Conservation (phyloP, 75 land plant genomes). For the Cupressus sempervirens region DNA sequence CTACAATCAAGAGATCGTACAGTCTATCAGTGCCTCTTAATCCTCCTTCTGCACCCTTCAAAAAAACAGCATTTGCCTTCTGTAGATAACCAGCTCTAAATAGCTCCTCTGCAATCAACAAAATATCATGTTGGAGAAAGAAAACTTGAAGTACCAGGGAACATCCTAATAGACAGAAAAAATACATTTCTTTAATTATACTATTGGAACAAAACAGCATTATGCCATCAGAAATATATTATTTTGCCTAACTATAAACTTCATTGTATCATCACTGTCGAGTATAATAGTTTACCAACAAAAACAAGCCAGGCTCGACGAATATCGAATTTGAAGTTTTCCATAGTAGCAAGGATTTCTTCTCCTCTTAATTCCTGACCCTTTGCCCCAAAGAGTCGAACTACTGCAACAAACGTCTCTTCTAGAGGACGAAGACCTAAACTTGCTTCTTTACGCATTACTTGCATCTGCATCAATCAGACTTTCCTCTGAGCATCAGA, state of each 20-base stretch:
- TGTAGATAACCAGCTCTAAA: constrained; percentile 45
- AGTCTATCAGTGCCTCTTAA: constrained; percentile 79
- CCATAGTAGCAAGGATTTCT: constrained; percentile 90
- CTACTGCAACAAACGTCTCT: constrained; percentile 81
- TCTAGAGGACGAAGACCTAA: constrained; percentile 80
- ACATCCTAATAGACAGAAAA: not conserved
- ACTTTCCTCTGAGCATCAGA: not conserved
- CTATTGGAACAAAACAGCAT: not conserved
- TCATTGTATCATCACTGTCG: not conserved
- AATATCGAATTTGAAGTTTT: constrained; percentile 67
- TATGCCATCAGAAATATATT: constrained; percentile 7
- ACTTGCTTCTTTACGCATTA: constrained; percentile 68
- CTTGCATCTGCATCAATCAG: constrained; percentile 64
- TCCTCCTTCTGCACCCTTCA: constrained; percentile 91
- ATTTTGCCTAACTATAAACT: not conserved
- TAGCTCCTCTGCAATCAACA: constrained; percentile 68
- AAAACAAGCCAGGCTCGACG: constrained; percentile 84
- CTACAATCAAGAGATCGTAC: constrained; percentile 84
- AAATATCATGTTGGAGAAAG: not conserved
- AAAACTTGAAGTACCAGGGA: not conserved
- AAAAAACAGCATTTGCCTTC: constrained; percentile 81
- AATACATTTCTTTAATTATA: not conserved
- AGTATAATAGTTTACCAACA: constrained; percentile 53
- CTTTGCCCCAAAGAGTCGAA: constrained; percentile 70
- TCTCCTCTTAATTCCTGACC: constrained; percentile 67